Percentiles rank a stretch among this genome's conserved stretches.
Conservation (phyloP, 2,329 filamentous ascomycete genomes). For the Rosellinia necatrix region DNA sequence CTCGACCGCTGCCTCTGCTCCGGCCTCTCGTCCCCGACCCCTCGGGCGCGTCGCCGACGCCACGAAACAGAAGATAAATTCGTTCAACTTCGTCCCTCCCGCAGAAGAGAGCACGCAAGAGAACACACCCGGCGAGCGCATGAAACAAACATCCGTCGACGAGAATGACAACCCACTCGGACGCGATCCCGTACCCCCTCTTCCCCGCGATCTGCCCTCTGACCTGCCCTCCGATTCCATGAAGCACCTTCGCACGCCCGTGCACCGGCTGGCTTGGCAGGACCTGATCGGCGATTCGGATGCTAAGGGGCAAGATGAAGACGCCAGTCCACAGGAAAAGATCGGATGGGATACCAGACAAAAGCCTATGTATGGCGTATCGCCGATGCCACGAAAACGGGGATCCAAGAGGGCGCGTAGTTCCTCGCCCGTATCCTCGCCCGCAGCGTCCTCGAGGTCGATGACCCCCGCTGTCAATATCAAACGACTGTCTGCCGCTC, state of each 20-base stretch:
- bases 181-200: conserved; percentile 3
- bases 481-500: conserved; percentile 59
- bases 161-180: conserved; percentile 5
- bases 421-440: conserved; percentile 74
- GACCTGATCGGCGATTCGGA: conserved; percentile 58
- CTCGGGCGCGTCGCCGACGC: conserved; percentile 58
- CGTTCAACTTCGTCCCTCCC: conserved; percentile 58
- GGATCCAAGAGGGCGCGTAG: conserved; percentile 72
- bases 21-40: conserved; percentile 38
- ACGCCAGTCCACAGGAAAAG: conserved; percentile 63
- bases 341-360: conserved; percentile 64
- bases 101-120: conserved; percentile 30
- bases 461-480: conserved; percentile 58
- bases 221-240: conserved; percentile 25
- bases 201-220: conserved; percentile 13
- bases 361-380: conserved; percentile 49
- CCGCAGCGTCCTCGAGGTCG: conserved; percentile 52
- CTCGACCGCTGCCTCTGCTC: conserved; percentile 33
- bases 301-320: conserved; percentile 49
- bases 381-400: conserved; percentile 53
- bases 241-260: conserved; percentile 51
- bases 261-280: conserved; percentile 59
- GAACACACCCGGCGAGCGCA: conserved; percentile 30
- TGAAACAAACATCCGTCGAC: conserved; percentile 10
- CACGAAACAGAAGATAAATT: conserved; percentile 64